Percentiles rank a stretch among this genome's conserved stretches.
phyloP scores from a whole-genome alignment of 2,329 filamentous ascomycete species.

The Trichoderma simmonsii region DNA sequence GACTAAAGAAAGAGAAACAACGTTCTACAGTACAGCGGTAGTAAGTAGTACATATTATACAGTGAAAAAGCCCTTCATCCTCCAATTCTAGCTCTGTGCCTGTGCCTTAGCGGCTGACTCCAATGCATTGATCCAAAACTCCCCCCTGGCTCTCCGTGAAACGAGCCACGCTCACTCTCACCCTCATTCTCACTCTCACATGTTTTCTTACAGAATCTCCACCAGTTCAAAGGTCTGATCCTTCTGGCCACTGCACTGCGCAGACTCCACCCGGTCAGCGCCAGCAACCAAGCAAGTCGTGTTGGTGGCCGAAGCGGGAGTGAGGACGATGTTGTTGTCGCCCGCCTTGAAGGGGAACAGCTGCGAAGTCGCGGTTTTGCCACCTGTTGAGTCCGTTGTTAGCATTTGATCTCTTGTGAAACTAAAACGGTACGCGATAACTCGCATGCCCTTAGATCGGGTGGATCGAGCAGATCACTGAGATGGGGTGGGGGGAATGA shows the following conservation, averaged over 20 bases:
- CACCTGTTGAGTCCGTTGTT: constrained; percentile 30
- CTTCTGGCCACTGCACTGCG: constrained; percentile 29
- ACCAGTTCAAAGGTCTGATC: constrained; percentile 24
- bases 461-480: constrained; percentile 19
- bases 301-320: constrained; percentile 43
- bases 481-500: background rate
- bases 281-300: constrained; percentile 24
- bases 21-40: background rate
- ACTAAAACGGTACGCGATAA: background rate
- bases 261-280: constrained; percentile 23
- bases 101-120: background rate
- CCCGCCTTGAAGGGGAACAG: constrained; percentile 46
- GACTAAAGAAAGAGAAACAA: background rate
- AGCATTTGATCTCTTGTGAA: background rate
- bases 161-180: background rate
- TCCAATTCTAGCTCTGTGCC: background rate
- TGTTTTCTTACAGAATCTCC: constrained; percentile 15
- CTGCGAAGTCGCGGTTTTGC: constrained; percentile 47
- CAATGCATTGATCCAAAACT: background rate
- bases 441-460: background rate
- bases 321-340: constrained; percentile 40
- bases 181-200: background rate
- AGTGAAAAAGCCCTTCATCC: background rate
- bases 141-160: background rate
- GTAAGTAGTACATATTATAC: background rate